Base-by-base conservation (phyloP, 2,329 filamentous ascomycete species). In the Aspergillus puulaauensis region DNA sequence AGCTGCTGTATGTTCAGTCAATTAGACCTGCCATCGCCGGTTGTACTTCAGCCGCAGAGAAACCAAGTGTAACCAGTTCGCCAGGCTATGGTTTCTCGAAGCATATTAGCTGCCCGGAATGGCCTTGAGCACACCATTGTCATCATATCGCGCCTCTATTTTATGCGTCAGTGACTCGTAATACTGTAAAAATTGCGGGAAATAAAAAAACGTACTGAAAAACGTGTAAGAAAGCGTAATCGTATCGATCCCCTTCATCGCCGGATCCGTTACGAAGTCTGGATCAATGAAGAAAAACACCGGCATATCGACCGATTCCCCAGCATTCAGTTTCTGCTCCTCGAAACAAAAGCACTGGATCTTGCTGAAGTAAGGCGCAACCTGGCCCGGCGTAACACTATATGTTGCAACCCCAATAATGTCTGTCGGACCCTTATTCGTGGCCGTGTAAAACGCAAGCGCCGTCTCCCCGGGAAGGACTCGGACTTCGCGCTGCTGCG, bases 341-440 rank as follows among this genome's bases (percentile, higher is more conserved):
- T 99, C 95, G 69, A 99, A 99, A 76, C 95, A 99, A 77, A 99
- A 99, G 72, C 95, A 99, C 77, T 99, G 95, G 46, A 99, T 99
- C 83, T 99, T 99, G 84, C 90, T 96, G 73, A 99, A 99, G 75
- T 99, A 99, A 1, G 91, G 93, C 44, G 95, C 93, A 45, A 96
- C 93, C 77, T 99, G 95, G 3, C 86, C 95, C 0, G 95, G 95
- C 3, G 93, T 97, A 31, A 99, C 96, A 70, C 91, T 96, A 77
- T 99, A 99, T 7, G 95, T 99, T 11, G 95, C 95, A 44, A 99
- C 93, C 48, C 95, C 95, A 69, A 99, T 98, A 67, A 99, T 98
- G 79, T 99, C 96, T 63, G 90, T 86, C 62, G 90, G 85, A 60
- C 90, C 91, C 64, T 86, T 88, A 79, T 99, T 99, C 56, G 92